Evolutionary conservation across 345 rosid genomes (phyloP).

Genomic region (Melastoma malabathricum): DNA sequence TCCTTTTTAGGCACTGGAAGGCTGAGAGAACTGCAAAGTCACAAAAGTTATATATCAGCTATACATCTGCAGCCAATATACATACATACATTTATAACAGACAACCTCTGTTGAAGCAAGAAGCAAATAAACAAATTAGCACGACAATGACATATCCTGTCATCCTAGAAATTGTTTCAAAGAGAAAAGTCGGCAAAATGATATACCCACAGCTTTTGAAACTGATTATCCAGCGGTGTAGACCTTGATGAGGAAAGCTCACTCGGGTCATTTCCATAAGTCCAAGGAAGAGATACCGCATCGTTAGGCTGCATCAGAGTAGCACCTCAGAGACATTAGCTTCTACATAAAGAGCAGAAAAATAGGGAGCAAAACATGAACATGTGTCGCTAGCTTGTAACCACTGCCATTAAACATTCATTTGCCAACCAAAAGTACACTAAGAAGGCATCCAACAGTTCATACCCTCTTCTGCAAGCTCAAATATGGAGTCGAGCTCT

Average conservation of each 20-base stretch:
- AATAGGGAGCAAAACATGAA: not conserved
- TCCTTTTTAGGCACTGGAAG: slow-evolving; percentile 64
- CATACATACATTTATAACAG: too few species aligned
- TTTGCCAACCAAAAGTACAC: not conserved
- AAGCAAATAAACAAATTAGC: not conserved
- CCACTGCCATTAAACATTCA: too few species aligned
- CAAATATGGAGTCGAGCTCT: slow-evolving; percentile 19
- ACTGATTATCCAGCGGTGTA: slow-evolving; percentile 53
- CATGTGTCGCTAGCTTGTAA: too few species aligned
- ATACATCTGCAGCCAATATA: not conserved
- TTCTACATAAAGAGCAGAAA: not conserved
- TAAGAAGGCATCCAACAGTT: not conserved
- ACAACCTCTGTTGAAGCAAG: too few species aligned
- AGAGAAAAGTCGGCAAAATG: slow-evolving; percentile 2
- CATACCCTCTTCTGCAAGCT: slow-evolving; percentile 17
- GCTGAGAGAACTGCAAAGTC: slow-evolving; percentile 49
- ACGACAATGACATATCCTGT: not conserved
- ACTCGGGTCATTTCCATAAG: slow-evolving; percentile 23
- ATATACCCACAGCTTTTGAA: slow-evolving; percentile 64
- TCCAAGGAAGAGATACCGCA: slow-evolving; percentile 40
- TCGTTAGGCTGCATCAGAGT: slow-evolving; percentile 33
- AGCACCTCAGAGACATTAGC: slow-evolving; percentile 5
- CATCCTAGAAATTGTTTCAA: not conserved
- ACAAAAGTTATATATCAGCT: not conserved
- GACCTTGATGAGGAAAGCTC: slow-evolving; percentile 25